phyloP scores from a whole-genome alignment of 345 rosid genomes.

The Eucalyptus curtisii region DNA sequence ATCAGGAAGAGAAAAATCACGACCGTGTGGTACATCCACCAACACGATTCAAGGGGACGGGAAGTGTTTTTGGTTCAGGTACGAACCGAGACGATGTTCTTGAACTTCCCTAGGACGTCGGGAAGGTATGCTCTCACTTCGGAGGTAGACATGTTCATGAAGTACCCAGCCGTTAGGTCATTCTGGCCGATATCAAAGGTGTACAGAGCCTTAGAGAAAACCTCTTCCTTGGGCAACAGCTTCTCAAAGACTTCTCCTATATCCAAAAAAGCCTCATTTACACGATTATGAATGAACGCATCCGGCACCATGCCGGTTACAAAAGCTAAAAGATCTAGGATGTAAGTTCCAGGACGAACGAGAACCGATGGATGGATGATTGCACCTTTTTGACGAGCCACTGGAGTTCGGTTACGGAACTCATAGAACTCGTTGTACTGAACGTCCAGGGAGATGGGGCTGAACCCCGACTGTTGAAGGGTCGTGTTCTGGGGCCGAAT shows the following conservation, averaged over 20 bases:
- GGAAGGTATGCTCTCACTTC: conserved; percentile 49
- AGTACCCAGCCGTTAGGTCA: conserved; percentile 46
- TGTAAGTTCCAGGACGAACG: neutral
- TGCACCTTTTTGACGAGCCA: conserved; percentile 21
- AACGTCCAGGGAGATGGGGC: conserved; percentile 57
- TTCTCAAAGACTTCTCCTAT: conserved; percentile 16
- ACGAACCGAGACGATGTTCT: neutral
- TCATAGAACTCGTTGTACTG: conserved; percentile 43
- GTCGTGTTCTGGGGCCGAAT: conserved; percentile 42
- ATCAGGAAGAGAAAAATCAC: neutral
- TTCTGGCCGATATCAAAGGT: conserved; percentile 60
- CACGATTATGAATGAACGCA: neutral
- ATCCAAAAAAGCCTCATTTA: neutral
- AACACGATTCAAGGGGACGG: neutral
- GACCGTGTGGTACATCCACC: conserved; percentile 7
- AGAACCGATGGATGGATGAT: neutral
- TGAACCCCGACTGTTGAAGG: conserved; percentile 29
- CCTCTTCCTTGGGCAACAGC: conserved; percentile 33
- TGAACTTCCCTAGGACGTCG: conserved; percentile 18
- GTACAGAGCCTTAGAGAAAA: conserved; percentile 32
- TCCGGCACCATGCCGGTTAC: neutral
- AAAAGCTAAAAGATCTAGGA: neutral
- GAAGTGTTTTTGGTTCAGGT: neutral
- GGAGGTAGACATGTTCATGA: conserved; percentile 32
- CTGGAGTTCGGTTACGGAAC: conserved; percentile 28